phyloP scores from a whole-genome alignment of 2,329 filamentous ascomycete species.

The Penicillium sp. region DNA sequence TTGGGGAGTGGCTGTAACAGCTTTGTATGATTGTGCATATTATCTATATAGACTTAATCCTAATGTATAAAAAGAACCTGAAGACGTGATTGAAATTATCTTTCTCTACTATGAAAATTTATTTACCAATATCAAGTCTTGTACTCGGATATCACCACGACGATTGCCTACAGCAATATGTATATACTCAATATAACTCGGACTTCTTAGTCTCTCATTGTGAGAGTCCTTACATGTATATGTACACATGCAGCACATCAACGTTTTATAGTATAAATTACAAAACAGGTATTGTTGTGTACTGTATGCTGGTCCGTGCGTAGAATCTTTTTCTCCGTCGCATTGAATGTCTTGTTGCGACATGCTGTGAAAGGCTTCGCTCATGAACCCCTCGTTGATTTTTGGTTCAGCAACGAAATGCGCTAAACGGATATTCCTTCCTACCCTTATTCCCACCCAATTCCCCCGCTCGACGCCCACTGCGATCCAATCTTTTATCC shows the following conservation, averaged over 20 bases:
- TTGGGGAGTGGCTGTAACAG: slow-evolving; percentile 52
- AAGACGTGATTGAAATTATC: not conserved
- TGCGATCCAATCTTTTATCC: slow-evolving; percentile 2
- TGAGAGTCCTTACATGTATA: not conserved
- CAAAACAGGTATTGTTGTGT: not conserved
- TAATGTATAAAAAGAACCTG: not conserved
- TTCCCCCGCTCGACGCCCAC: not conserved
- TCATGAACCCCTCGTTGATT: slow-evolving; percentile 14
- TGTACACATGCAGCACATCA: too few relatives aligned
- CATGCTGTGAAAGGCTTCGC: slow-evolving; percentile 6
- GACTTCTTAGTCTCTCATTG: not conserved
- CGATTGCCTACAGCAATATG: not conserved
- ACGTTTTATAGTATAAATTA: not conserved
- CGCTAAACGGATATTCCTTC: not conserved
- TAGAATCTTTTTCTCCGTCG: slow-evolving; percentile 17
- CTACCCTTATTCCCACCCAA: not conserved
- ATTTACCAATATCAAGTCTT: not conserved
- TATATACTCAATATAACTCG: not conserved
- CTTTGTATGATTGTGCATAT: not conserved
- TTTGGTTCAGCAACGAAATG: slow-evolving; percentile 8
- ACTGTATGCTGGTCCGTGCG: slow-evolving; percentile 17
- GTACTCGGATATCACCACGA: not conserved
- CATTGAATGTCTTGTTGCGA: slow-evolving; percentile 4
- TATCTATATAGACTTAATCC: not conserved
- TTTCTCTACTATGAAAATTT: not conserved